These are phyloP conservation scores for Acorus calamus DNA, from an alignment of 106 monocot genomes.

Conservation along the genomic window DNA sequence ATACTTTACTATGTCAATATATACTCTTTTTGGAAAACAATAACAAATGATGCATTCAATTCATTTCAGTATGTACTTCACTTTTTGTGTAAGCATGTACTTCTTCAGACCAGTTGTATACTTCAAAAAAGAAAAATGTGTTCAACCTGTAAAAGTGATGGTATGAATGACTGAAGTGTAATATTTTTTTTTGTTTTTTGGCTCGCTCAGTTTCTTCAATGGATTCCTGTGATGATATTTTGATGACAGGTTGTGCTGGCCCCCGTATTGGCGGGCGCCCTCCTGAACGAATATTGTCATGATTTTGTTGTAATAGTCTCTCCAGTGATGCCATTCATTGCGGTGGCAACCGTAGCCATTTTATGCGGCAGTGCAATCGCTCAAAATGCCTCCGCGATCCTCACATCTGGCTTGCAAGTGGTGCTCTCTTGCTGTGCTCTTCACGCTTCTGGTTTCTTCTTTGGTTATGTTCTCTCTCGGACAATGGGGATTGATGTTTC, in stretches of 20 bases:
- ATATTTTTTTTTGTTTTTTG: neutral
- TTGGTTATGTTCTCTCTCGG: constrained; percentile 57
- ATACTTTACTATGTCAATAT: too few relatives aligned
- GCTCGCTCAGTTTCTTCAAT: neutral
- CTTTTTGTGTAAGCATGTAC: too few relatives aligned
- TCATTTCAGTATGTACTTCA: too few relatives aligned
- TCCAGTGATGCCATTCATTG: constrained; percentile 80
- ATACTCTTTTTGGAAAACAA: too few relatives aligned
- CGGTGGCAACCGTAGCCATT: constrained; percentile 67
- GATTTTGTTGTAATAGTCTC: constrained; percentile 50
- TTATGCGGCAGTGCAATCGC: constrained; percentile 83
- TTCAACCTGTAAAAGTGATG: too few relatives aligned
- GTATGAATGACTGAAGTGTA: too few relatives aligned
- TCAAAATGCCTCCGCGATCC: constrained; percentile 75
- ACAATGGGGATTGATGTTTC: constrained; percentile 48
- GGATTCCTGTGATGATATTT: neutral
- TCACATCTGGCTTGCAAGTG: constrained; percentile 67
- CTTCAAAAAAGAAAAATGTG: too few relatives aligned
- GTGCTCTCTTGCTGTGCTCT: constrained; percentile 42
- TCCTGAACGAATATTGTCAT: constrained; percentile 76
- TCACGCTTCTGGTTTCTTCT: constrained; percentile 69
- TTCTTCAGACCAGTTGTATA: too few relatives aligned
- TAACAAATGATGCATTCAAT: too few relatives aligned
- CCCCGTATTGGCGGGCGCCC: constrained; percentile 64
- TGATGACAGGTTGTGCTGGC: constrained; percentile 67